Percentiles rank a stretch among this genome's conserved stretches.
phyloP scores from a whole-genome alignment of 1,284 basidiomycete genomes.

The Kwoniella shivajii region DNA sequence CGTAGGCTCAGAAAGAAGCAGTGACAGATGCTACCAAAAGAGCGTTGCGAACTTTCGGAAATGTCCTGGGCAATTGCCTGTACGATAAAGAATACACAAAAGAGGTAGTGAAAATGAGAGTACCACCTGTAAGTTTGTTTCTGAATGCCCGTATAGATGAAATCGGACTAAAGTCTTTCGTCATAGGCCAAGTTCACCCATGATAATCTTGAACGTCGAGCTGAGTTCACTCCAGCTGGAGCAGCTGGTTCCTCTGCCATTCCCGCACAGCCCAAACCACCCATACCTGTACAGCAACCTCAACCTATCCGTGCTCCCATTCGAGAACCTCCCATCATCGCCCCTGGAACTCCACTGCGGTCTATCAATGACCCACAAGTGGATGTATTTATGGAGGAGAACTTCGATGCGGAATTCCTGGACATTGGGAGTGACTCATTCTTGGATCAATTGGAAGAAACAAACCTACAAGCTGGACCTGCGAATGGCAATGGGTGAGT shows the following conservation, averaged over 20 bases:
- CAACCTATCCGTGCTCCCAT: slow-evolving; percentile 8
- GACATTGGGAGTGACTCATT: slow-evolving; percentile 38
- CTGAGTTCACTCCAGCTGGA: slow-evolving; percentile 63
- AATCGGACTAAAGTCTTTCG: neutral
- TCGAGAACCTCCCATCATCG: slow-evolving; percentile 2
- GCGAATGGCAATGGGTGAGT: slow-evolving; percentile 16
- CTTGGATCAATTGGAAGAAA: slow-evolving; percentile 27
- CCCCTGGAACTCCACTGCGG: slow-evolving; percentile 34
- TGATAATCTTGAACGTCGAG: slow-evolving; percentile 70
- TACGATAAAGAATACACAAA: slow-evolving; percentile 89
- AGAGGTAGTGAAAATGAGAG: slow-evolving; percentile 82
- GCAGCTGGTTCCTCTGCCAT: slow-evolving; percentile 30
- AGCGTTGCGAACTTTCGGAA: slow-evolving; percentile 87
- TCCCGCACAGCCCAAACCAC: slow-evolving; percentile 20
- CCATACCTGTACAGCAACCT: slow-evolving; percentile 2
- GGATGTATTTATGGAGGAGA: slow-evolving; percentile 31
- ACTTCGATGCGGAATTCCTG: slow-evolving; percentile 39
- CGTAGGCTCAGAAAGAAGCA: slow-evolving; percentile 94
- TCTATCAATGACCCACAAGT: slow-evolving; percentile 24
- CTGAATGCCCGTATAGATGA: neutral
- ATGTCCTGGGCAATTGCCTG: slow-evolving; percentile 90
- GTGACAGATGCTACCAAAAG: slow-evolving; percentile 94
- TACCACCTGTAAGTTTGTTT: slow-evolving; percentile 66
- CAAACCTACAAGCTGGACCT: slow-evolving; percentile 1
- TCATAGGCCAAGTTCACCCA: slow-evolving; percentile 74